These are phyloP conservation scores for Verticillium nubilum DNA, from an alignment of 2,329 filamentous ascomycete genomes.

Conservation along the genomic window DNA sequence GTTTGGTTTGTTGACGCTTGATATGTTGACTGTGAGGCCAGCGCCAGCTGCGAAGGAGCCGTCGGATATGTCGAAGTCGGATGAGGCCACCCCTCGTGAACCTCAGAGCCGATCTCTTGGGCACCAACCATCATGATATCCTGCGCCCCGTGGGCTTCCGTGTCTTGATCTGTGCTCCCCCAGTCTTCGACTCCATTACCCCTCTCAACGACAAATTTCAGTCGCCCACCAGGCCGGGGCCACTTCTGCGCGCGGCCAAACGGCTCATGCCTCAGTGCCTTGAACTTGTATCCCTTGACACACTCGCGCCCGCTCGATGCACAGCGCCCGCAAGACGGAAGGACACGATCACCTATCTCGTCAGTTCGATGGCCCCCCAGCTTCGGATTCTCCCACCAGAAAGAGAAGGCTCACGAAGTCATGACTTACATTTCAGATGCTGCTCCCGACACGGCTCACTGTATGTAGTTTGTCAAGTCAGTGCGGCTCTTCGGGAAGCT, in stretches of 20 bases:
- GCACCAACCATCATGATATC: background rate
- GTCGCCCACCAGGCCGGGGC: background rate
- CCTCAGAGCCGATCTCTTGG: background rate
- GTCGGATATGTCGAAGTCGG: background rate
- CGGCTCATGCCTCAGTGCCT: background rate
- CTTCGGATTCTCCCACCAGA: background rate
- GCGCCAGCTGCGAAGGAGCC: background rate
- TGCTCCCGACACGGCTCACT: conserved; percentile 42
- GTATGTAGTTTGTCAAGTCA: background rate
- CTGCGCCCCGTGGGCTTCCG: background rate
- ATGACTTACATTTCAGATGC: conserved; percentile 37
- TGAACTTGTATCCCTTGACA: conserved; percentile 14
- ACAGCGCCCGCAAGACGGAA: conserved; percentile 12
- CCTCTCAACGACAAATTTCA: background rate
- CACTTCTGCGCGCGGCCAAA: background rate
- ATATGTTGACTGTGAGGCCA: background rate
- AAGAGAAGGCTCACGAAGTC: background rate
- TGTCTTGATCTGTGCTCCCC: background rate
- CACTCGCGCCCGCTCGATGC: conserved; percentile 11
- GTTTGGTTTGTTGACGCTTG: background rate
- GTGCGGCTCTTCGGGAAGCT: background rate
- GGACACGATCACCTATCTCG: conserved; percentile 6
- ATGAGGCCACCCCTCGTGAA: background rate
- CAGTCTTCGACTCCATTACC: background rate
- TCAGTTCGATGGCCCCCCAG: background rate